Evolutionary conservation across 192 early-diverging fungal genomes (phyloP), one percentile per base, ranked within the genome.

Genomic region (Jimgerdemannia flammicorona): DNA sequence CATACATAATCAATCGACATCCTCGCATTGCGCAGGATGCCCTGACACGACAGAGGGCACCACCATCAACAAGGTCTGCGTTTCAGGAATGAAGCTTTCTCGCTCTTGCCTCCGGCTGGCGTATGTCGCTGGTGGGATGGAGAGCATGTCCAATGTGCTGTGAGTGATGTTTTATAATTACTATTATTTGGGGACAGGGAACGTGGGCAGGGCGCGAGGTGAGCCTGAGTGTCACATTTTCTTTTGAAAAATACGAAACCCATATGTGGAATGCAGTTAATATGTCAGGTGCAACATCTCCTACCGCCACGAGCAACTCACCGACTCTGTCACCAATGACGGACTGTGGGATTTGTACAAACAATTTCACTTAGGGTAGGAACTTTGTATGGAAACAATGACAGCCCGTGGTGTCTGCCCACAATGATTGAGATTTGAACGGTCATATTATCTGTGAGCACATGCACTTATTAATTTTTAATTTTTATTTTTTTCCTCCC

Each of bases 51-150:
- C 95, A 40, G 96, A 97, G 71, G 95, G 95, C 18, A 97, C 96
- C 3, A 97, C 98, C 70, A 93, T 99, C 85, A 99, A 99, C 87
- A 98, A 98, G 82, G 98, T 99, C 18, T 99, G 98, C 84, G 95
- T 96, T 11, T 97, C 96, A 2, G 98, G 97, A n/a, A 90, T 98
- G 92, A 99, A n/a, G n/a, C 97, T 3, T 88, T 97, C 70, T 96
- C 95, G 87, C 82, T 98, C 73, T 96, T 95, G 85, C 77, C 87
- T 99, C 67, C 86, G 90, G 83, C 83, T 91, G 40, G 97, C 19
- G 83, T 86, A 41, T 90, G 94, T 77, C 10, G 95, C 95, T 41
- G 95, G 96, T 78, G 96, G 96, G 70, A 98, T 97, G 94, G 95
- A 98, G 80, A 93, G 91, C 87, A 98, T 99, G 97, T 93, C 92